These are phyloP conservation scores for Pyrenula massariospora DNA, from an alignment of 495 filamentous ascomycete genomes.

Conservation along the genomic window DNA sequence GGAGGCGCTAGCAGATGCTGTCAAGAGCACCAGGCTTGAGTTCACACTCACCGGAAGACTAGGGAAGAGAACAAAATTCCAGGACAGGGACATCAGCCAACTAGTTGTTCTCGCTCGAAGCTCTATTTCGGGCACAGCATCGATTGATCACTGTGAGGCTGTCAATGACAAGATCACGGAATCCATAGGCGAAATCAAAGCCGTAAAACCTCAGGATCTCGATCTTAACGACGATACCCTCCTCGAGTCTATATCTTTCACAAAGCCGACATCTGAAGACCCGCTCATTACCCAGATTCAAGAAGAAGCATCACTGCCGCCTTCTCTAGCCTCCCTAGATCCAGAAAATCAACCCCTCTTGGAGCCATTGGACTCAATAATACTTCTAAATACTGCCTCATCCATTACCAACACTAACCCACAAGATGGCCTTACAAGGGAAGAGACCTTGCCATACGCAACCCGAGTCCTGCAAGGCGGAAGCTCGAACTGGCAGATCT, in stretches of 20 bases:
- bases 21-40: constrained; percentile 50
- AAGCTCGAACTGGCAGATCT: constrained; percentile 94
- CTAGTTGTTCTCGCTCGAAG: constrained; percentile 86
- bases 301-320: constrained; percentile 45
- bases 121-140: constrained; percentile 13
- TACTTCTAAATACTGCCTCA: constrained; percentile 69
- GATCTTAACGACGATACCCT: constrained; percentile 88
- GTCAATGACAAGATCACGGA: neutral
- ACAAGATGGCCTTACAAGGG: constrained; percentile 71
- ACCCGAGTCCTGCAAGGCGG: constrained; percentile 78
- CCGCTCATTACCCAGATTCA: constrained; percentile 11
- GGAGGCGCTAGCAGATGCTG: constrained; percentile 55
- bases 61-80: constrained; percentile 87
- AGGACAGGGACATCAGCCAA: constrained; percentile 80
- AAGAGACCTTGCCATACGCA: constrained; percentile 87
- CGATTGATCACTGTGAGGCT: neutral
- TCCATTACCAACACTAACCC: constrained; percentile 85
- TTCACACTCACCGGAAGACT: constrained; percentile 78
- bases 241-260: constrained; percentile 74
- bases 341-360: constrained; percentile 76
- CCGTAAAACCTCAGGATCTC: constrained; percentile 44
- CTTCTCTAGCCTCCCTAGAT: constrained; percentile 46
- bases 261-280: constrained; percentile 25
- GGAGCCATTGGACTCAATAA: constrained; percentile 69
- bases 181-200: neutral